These are phyloP conservation scores for Candida sonorensis DNA, from an alignment of 805 yeast genomes.

Conservation along the genomic window DNA sequence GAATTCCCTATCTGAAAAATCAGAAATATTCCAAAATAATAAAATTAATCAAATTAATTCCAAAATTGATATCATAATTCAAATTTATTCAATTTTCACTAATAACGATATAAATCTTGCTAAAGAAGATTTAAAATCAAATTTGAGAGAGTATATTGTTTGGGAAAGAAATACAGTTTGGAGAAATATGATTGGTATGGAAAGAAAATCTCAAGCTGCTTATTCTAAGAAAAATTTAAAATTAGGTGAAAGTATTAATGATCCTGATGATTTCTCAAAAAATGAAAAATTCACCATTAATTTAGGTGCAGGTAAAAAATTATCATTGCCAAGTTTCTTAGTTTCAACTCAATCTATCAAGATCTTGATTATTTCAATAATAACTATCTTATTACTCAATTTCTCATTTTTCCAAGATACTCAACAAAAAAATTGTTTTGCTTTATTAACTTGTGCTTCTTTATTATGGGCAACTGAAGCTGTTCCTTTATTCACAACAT, in stretches of 20 bases:
- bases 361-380: conserved; percentile 36
- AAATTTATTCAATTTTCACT: conserved; percentile 33
- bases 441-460: conserved; percentile 74
- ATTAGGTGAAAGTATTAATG: conserved; percentile 16
- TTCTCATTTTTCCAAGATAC: conserved; percentile 54
- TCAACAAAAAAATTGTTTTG: conserved; percentile 74
- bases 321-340: conserved; percentile 30
- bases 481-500: conserved; percentile 85
- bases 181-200: conserved; percentile 92
- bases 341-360: conserved; percentile 35
- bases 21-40: conserved; percentile 47
- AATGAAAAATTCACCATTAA: conserved; percentile 16
- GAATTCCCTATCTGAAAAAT: conserved; percentile 33
- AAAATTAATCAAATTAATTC: conserved; percentile 44
- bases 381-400: conserved; percentile 43
- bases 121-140: conserved; percentile 39
- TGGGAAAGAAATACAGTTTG: conserved; percentile 98
- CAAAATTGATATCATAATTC: conserved; percentile 39
- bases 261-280: too few species aligned
- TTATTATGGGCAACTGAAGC: conserved; percentile 95
- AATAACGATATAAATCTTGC: conserved; percentile 34
- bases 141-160: conserved; percentile 83
- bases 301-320: conserved; percentile 23
- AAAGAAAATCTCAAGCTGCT: conserved; percentile 79
- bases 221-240: conserved; percentile 27